phyloP scores from a whole-genome alignment of 768 basidiomycete species.

The Podaxis sp. region DNA sequence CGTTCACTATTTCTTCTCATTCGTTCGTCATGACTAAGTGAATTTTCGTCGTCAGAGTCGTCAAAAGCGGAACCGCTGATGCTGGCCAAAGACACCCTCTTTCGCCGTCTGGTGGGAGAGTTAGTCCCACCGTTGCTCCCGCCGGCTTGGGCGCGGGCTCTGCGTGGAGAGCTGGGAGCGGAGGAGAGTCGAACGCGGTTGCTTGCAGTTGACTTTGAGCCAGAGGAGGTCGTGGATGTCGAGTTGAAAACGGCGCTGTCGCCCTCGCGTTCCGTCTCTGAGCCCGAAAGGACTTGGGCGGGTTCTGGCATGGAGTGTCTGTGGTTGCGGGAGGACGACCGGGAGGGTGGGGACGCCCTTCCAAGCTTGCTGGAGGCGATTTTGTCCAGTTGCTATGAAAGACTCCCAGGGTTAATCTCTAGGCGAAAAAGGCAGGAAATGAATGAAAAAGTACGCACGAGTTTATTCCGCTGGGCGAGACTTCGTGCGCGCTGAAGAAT shows the following conservation, averaged over 20 bases:
- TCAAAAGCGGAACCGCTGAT: constrained; percentile 22
- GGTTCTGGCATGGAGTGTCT: constrained; percentile 21
- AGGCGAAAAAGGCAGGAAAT: not conserved
- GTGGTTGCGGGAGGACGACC: constrained; percentile 25
- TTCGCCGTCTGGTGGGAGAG: constrained; percentile 28
- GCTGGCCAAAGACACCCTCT: constrained; percentile 29
- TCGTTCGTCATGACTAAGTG: constrained; percentile 11
- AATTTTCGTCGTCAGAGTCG: constrained; percentile 29
- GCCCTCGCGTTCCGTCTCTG: constrained; percentile 77
- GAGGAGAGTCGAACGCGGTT: constrained; percentile 26
- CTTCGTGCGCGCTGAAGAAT: constrained; percentile 71
- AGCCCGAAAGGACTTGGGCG: constrained; percentile 54
- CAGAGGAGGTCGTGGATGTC: constrained; percentile 25
- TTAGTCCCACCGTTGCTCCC: constrained; percentile 24
- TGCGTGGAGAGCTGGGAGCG: constrained; percentile 34
- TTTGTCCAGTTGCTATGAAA: constrained; percentile 21
- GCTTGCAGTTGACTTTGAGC: constrained; percentile 1
- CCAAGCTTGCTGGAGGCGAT: constrained; percentile 3
- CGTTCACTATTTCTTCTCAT: not conserved
- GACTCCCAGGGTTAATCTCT: not conserved
- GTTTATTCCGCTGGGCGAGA: constrained; percentile 69
- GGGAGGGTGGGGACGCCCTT: constrained; percentile 33
- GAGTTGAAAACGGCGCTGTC: constrained; percentile 33
- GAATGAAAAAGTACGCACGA: constrained; percentile 46
- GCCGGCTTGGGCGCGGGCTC: constrained; percentile 24